Base-by-base conservation (phyloP, 192 early-diverging fungal species). In the Kickxella alabastrina region DNA sequence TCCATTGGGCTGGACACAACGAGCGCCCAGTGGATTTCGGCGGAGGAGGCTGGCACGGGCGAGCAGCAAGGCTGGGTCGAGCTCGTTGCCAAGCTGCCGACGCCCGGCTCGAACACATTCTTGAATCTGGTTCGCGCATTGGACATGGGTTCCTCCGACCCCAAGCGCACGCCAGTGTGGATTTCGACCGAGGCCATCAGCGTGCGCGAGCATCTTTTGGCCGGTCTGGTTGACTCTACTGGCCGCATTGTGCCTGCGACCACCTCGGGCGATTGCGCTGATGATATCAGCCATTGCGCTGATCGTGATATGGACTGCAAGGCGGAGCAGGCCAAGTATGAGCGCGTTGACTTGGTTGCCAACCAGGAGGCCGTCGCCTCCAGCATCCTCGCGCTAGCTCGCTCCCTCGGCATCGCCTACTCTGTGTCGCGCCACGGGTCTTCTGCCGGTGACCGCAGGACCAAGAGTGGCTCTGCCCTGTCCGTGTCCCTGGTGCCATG, bases 121-220 rank as follows among this genome's bases (percentile, higher is more conserved):
- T n/a, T n/a, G n/a, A n/a, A n/a, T n/a, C n/a, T n/a, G n/a, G n/a
- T n/a, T n/a, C n/a, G n/a, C n/a, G n/a, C n/a, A n/a, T n/a, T n/a
- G n/a, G n/a, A n/a, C n/a, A n/a, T n/a, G n/a, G n/a, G n/a, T n/a
- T n/a, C n/a, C n/a, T n/a, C n/a, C n/a, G n/a, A n/a, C n/a, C n/a
- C n/a, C n/a, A n/a, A n/a, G n/a, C n/a, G n/a, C n/a, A n/a, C n/a
- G n/a, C n/a, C n/a, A n/a, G n/a, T n/a, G n/a, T 55, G 57, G 57
- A 23, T 67, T 23, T 4, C 24, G 13, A 31, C 54, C 3, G 64
- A 67, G 32, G 2, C 19, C 1, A 15, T 50, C 10, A 3, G 14
- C 31, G 40, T 59, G 13, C 64, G 64, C 27, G 64, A 67, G 48
- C 44, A 54, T 29, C 0, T 59, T 18, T 35, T 67, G 40, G 57